Conservation (phyloP, 306 rosid genomes). For the Citrullus mucosospermus region DNA sequence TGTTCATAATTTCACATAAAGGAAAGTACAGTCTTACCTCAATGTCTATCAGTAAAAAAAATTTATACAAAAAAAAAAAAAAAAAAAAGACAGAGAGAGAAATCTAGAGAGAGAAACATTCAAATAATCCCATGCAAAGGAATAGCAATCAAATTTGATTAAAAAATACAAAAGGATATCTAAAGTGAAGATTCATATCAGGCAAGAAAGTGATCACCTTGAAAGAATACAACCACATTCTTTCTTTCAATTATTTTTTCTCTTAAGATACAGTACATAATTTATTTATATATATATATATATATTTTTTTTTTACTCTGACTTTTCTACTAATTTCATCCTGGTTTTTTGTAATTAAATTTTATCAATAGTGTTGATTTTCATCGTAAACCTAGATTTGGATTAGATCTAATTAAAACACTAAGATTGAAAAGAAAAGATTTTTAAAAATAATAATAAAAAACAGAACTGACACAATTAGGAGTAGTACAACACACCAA, state of each 20-base stretch:
- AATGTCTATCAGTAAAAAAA: neutral
- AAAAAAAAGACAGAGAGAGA: neutral
- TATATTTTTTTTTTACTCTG: neutral
- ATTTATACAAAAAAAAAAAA: neutral
- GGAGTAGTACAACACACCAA: neutral
- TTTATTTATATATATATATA: neutral
- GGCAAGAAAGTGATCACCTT: neutral
- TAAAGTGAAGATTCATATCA: constrained; percentile 9
- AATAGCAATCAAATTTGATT: neutral
- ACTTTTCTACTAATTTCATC: neutral
- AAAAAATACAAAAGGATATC: neutral
- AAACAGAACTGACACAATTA: no score
- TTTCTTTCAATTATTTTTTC: neutral
- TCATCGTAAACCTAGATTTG: neutral
- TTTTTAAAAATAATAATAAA: neutral
- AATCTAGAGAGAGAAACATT: neutral
- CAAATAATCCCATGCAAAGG: constrained; percentile 2
- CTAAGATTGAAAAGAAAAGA: no score
- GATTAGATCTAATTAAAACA: neutral
- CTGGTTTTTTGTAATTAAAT: neutral
- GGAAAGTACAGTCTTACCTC: neutral
- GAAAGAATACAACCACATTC: neutral
- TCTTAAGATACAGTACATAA: neutral
- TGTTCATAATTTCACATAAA: neutral
- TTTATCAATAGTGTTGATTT: neutral